A percentile compares a stretch with the other conserved stretches of the same genome.
Conservation (phyloP, 768 basidiomycete species). For the Russula sp. region DNA sequence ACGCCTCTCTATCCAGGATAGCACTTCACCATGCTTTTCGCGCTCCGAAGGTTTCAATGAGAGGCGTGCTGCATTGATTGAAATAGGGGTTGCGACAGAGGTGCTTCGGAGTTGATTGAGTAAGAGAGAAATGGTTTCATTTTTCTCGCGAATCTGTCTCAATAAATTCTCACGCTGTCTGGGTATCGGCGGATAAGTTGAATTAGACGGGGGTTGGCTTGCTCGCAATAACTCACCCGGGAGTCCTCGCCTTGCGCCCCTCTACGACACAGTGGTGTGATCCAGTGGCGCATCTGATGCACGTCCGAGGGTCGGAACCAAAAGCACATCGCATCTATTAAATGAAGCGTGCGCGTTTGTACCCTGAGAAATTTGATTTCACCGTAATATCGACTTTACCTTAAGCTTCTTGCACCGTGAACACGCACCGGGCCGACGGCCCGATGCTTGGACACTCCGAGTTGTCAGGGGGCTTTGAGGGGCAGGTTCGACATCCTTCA, state of each 20-base stretch:
- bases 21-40: slow-evolving; percentile 28
- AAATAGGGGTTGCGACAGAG: slow-evolving; percentile 29
- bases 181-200: neutral
- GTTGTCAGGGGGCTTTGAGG: slow-evolving; percentile 1
- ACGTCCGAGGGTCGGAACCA: slow-evolving; percentile 11
- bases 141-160: slow-evolving; percentile 32
- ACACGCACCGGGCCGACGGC: slow-evolving; percentile 26
- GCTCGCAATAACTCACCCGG: slow-evolving; percentile 26
- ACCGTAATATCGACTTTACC: slow-evolving; percentile 9
- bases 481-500: neutral
- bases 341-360: neutral
- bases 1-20: slow-evolving; percentile 31
- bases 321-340: slow-evolving; percentile 22
- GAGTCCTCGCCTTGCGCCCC: slow-evolving; percentile 32
- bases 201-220: neutral
- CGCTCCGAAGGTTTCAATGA: slow-evolving; percentile 27
- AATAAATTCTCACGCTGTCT: slow-evolving; percentile 31
- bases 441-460: neutral
- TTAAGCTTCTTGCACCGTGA: slow-evolving; percentile 29
- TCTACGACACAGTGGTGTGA: slow-evolving; percentile 30
- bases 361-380: neutral
- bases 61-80: slow-evolving; percentile 28
- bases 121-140: slow-evolving; percentile 27
- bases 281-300: slow-evolving; percentile 25
- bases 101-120: slow-evolving; percentile 29